Conservation (phyloP, 495 filamentous ascomycete species). For the Penicillium diatomitis region DNA sequence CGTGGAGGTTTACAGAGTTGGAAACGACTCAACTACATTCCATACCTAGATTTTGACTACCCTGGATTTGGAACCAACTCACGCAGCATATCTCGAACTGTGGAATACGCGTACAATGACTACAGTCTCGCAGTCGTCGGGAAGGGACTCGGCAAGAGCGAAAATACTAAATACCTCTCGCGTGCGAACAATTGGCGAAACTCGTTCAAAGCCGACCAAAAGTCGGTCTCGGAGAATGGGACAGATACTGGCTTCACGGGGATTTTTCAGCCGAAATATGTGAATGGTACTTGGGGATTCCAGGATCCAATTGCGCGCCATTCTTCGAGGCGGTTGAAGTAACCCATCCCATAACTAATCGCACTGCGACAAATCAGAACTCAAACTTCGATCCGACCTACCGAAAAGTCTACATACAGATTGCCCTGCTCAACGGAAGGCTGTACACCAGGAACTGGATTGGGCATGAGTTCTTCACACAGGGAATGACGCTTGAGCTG, state of each 20-base stretch:
- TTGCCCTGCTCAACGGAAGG: constrained; percentile 56
- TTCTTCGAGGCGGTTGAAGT: constrained; percentile 58
- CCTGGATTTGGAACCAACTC: constrained; percentile 63
- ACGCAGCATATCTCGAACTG: constrained; percentile 58
- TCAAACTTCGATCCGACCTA: constrained; percentile 51
- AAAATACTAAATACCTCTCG: constrained; percentile 51
- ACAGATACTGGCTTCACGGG: constrained; percentile 54
- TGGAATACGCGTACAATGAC: constrained; percentile 74
- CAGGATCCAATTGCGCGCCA: constrained; percentile 59
- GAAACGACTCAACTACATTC: constrained; percentile 61
- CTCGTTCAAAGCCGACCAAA: constrained; percentile 54
- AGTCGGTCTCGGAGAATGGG: constrained; percentile 43
- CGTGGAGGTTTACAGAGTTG: constrained; percentile 60
- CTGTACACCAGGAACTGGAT: constrained; percentile 64
- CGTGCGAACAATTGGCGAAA: constrained; percentile 61
- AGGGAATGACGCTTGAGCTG: constrained; percentile 61
- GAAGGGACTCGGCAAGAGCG: constrained; percentile 39
- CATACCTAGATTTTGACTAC: constrained; percentile 59
- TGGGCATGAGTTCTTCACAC: constrained; percentile 62
- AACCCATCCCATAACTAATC: constrained; percentile 48
- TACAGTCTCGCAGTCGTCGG: constrained; percentile 58
- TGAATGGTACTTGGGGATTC: constrained; percentile 58
- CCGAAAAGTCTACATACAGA: constrained; percentile 58
- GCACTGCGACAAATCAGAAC: constrained; percentile 51
- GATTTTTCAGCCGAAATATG: constrained; percentile 57